These are phyloP conservation scores for Syncephalastrum contaminatum DNA, from an alignment of 371 early-diverging fungal genomes.

Conservation along the genomic window DNA sequence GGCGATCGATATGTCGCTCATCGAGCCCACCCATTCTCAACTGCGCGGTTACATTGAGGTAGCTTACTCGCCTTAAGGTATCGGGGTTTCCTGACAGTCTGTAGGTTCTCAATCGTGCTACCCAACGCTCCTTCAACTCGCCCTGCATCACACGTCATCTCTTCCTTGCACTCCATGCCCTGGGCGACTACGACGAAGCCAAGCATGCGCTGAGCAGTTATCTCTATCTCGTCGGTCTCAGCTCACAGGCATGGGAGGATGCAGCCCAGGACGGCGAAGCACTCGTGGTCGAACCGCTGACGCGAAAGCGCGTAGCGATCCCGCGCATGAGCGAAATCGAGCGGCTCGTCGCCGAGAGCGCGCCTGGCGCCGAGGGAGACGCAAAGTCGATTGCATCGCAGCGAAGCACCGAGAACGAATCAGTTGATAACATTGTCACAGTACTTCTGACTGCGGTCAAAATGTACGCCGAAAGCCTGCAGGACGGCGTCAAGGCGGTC, in stretches of 20 bases:
- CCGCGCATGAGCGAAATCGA: constrained; percentile 8
- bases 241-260: constrained; percentile 36
- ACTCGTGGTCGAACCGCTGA: constrained; percentile 17
- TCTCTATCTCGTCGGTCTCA: constrained; percentile 48
- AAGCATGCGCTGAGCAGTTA: constrained; percentile 67
- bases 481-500: constrained; percentile 33
- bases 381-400: constrained; percentile 50
- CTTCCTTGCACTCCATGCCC: constrained; percentile 51
- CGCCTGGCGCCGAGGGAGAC: constrained; percentile 29
- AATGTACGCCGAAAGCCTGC: constrained; percentile 38
- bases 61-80: constrained; percentile 1
- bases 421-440: constrained; percentile 25
- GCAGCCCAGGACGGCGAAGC: constrained; percentile 26
- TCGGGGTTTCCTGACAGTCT: not conserved
- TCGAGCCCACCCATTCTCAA: constrained; percentile 39
- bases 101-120: constrained; percentile 63
- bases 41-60: constrained; percentile 50
- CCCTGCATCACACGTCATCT: constrained; percentile 69
- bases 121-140: constrained; percentile 72
- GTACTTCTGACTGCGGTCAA: constrained; percentile 43
- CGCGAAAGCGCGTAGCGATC: not conserved
- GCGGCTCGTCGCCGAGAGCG: constrained; percentile 2
- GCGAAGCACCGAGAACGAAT: constrained; percentile 9
- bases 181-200: constrained; percentile 80
- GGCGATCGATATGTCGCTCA: constrained; percentile 57